These are phyloP conservation scores for Heterobasidion occidentale DNA, from an alignment of 1,284 basidiomycete genomes.

Conservation along the genomic window DNA sequence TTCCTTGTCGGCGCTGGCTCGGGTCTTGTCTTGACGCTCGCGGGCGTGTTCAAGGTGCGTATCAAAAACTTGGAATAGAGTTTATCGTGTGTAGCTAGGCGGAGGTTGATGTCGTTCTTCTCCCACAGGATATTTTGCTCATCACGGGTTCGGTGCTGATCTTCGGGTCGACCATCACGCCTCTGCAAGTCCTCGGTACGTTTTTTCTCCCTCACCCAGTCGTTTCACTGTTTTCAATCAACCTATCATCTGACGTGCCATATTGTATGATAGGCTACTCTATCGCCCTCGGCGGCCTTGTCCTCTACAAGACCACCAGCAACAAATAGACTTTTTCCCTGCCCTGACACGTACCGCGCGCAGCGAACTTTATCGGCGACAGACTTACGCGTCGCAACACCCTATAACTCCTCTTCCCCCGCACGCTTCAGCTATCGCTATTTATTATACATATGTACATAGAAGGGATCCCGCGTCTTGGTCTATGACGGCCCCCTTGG, in stretches of 20 bases:
- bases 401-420: no score
- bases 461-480: no score
- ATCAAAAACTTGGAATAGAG: neutral
- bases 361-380: no score
- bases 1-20: constrained; percentile 88
- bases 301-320: constrained; percentile 77
- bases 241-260: neutral
- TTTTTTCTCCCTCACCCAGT: constrained; percentile 8
- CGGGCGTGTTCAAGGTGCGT: constrained; percentile 85
- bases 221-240: neutral
- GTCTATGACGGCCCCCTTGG: no score
- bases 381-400: no score
- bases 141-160: constrained; percentile 85
- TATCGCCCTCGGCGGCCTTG: constrained; percentile 75
- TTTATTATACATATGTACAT: no score
- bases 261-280: constrained; percentile 50
- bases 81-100: constrained; percentile 8
- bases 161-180: constrained; percentile 74
- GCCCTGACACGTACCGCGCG: no score
- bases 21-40: constrained; percentile 86
- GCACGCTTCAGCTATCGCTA: no score
- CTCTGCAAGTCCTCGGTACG: constrained; percentile 81
- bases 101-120: neutral
- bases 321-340: constrained; percentile 36
- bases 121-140: constrained; percentile 79